A percentile compares a stretch with the other conserved stretches of the same genome.
Conservation (phyloP, 371 early-diverging fungal genomes). For the Saksenaea vasiformis region DNA sequence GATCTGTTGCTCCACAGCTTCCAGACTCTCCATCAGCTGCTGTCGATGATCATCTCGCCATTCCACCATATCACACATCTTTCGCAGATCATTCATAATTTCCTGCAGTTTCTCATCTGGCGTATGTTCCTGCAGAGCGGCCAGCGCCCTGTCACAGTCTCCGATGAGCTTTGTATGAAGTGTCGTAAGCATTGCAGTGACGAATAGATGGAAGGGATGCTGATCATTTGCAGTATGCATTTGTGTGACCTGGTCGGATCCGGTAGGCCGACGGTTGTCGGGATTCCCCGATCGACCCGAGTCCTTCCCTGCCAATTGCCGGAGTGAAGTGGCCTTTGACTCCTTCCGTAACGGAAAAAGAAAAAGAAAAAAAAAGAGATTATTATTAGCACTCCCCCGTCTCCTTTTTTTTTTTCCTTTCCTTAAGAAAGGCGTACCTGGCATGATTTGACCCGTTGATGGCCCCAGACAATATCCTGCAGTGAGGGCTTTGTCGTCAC, state of each 20-base stretch:
- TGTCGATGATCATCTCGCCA: constrained; percentile 22
- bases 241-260: constrained; percentile 3
- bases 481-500: constrained; percentile 15
- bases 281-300: constrained; percentile 7
- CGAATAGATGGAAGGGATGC: constrained; percentile 7
- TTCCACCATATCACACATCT: constrained; percentile 52
- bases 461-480: constrained; percentile 24
- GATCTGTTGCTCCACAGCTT: constrained; percentile 13
- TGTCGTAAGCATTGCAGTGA: constrained; percentile 47
- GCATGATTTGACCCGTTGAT: constrained; percentile 39
- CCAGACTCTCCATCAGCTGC: constrained; percentile 8
- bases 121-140: not conserved
- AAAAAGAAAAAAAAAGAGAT: not conserved
- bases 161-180: constrained; percentile 42
- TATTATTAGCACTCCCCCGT: not conserved
- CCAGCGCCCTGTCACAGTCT: constrained; percentile 40
- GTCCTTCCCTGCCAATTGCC: constrained; percentile 32
- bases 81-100: constrained; percentile 32
- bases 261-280: constrained; percentile 8
- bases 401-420: not conserved
- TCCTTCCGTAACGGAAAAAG: constrained; percentile 13
- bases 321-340: constrained; percentile 31
- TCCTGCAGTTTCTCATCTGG: constrained; percentile 30
- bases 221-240: not conserved
- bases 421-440: constrained; percentile 14